Evolutionary conservation across 2,329 filamentous ascomycete genomes (phyloP).

Genomic region (Fusarium buxicola): DNA sequence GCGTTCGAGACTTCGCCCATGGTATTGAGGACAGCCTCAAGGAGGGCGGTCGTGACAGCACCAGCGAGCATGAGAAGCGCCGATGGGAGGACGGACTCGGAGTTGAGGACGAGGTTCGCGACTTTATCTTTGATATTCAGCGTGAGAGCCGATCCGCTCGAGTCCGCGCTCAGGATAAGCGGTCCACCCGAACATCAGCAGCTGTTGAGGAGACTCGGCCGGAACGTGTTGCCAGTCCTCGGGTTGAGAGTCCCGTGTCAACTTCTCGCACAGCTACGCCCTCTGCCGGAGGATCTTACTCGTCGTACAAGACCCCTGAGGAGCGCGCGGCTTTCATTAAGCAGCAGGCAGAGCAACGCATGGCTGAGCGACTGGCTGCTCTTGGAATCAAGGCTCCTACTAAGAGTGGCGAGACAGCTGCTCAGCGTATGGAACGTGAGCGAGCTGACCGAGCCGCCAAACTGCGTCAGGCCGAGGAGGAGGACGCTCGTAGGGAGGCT

Average conservation of each 20-base stretch:
- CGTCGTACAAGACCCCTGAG: conserved; percentile 89
- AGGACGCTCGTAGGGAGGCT: conserved; percentile 88
- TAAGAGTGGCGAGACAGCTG: conserved; percentile 82
- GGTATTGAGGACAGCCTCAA: conserved; percentile 90
- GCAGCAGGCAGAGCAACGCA: conserved; percentile 95
- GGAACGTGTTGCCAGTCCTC: conserved; percentile 55
- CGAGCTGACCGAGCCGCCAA: conserved; percentile 88
- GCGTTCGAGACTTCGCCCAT: conserved; percentile 86
- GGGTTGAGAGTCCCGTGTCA: conserved; percentile 64
- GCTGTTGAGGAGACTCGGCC: conserved; percentile 59
- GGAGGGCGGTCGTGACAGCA: conserved; percentile 78
- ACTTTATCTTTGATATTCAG: conserved; percentile 98
- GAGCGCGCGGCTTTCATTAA: conserved; percentile 96
- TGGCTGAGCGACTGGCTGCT: conserved; percentile 94
- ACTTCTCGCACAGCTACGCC: conserved; percentile 63
- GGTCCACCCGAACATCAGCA: conserved; percentile 56
- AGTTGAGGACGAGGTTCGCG: conserved; percentile 95
- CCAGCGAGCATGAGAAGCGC: conserved; percentile 88
- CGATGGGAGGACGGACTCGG: conserved; percentile 97
- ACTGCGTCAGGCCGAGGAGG: conserved; percentile 89
- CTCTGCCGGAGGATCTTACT: conserved; percentile 74
- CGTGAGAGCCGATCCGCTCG: conserved; percentile 83
- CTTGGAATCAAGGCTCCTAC: conserved; percentile 87
- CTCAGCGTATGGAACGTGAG: conserved; percentile 90
- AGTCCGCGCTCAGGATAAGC: conserved; percentile 70